Percentiles rank a stretch among this genome's conserved stretches.
Conservation (phyloP, 1,139 yeast species). For the Protomyces arabidopsidicola region DNA sequence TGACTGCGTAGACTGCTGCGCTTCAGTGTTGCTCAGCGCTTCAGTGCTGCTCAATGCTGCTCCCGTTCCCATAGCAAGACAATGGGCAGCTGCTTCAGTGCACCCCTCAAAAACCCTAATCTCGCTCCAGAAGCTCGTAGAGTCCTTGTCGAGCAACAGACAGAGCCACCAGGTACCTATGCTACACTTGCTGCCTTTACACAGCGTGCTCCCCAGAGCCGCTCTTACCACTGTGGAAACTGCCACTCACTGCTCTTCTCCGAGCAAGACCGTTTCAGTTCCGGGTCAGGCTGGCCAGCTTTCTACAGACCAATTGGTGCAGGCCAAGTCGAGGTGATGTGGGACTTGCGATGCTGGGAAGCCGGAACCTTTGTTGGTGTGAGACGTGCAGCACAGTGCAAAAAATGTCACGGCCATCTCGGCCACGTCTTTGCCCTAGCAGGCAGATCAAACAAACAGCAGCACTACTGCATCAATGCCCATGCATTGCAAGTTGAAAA, state of each 20-base stretch:
- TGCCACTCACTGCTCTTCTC: constrained; percentile 1
- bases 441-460: neutral
- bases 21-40: too few relatives aligned
- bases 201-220: neutral
- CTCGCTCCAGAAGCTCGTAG: neutral
- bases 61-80: neutral
- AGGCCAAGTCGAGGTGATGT: neutral
- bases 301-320: neutral
- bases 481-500: neutral
- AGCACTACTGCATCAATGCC: neutral
- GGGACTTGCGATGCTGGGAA: constrained; percentile 10
- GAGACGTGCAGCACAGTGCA: constrained; percentile 77
- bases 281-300: constrained; percentile 25
- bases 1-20: too few relatives aligned
- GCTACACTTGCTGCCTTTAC: neutral
- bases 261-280: neutral
- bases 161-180: constrained; percentile 15
- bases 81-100: neutral
- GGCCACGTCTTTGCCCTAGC: constrained; percentile 71
- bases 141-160: constrained; percentile 2
- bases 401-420: constrained; percentile 85
- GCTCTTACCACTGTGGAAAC: constrained; percentile 3
- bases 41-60: neutral
- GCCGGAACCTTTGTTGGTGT: constrained; percentile 2
- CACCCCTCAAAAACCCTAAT: too few relatives aligned